Base-by-base conservation (phyloP, 331 rosid genomes). In the Dryas integrifolia region DNA sequence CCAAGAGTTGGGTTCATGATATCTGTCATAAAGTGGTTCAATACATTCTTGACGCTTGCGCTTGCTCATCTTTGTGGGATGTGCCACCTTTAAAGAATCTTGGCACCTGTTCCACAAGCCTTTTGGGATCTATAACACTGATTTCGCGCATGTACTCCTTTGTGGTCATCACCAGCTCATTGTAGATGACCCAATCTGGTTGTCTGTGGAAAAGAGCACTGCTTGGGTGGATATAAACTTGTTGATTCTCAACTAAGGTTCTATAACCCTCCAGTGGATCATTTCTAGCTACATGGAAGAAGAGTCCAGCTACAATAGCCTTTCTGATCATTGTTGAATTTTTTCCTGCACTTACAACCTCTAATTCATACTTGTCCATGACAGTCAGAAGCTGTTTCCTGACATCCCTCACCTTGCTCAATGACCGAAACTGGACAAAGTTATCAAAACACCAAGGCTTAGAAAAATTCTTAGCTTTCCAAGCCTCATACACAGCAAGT, bases 61-160 rank as follows among this genome's bases (percentile, higher is more conserved):
- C 82, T 89, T 93, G 86, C 91, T 90, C 92, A 91, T 87, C 84
- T 89, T 90, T 24, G 96, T 85, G 69, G 94, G 97, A 82, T 87
- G 91, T 53, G 96, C 74, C 3, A 79, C 98, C 84, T 91, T 91
- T 94, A 81, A 91, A 94, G 80, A 84, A 94, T 69, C 98, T 82
- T 2, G 96, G 98, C 50, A 97, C 97, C 85, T 86, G 72, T 78
- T 91, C 98, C 43, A 89, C 89, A 6, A 94, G 97, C 97, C 98
- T 91, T 77, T 89, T 91, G 49, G 96, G 97, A 26, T 94, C 96
- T 57, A 94, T 67, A 50, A 87, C 92, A 1, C 96, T 88, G 76
- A 91, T 92, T 82, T 91, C 97, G 1, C 96, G 92, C 97, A 94
- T 94, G 63, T 94, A 94, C 78, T 94, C 98, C 67, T 94, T 89